Evolutionary conservation across 1,284 basidiomycete genomes (phyloP).

Genomic region (Garcileccinum viscosum): DNA sequence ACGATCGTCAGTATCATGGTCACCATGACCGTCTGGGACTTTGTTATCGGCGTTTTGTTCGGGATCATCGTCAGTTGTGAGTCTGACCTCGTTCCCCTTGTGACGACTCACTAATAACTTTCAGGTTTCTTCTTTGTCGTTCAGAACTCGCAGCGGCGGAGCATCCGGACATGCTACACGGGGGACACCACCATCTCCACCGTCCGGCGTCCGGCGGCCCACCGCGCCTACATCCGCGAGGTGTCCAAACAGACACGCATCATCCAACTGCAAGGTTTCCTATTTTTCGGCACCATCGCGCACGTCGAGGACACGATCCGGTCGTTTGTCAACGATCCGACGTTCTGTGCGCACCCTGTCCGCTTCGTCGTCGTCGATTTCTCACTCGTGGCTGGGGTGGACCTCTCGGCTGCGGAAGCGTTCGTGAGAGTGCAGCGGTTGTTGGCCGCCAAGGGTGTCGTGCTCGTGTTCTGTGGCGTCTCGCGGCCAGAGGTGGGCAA

Average conservation of each 20-base stretch:
- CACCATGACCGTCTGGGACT: constrained; percentile 94
- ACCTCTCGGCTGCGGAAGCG: constrained; percentile 95
- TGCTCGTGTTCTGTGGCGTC: constrained; percentile 90
- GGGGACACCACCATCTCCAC: constrained; percentile 88
- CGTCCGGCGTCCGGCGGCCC: constrained; percentile 87
- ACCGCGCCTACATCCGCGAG: constrained; percentile 88
- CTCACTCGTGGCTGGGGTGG: constrained; percentile 85
- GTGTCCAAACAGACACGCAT: constrained; percentile 93
- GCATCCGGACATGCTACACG: constrained; percentile 82
- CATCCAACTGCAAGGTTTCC: constrained; percentile 88
- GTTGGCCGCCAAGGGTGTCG: constrained; percentile 76
- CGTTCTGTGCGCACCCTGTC: constrained; percentile 83
- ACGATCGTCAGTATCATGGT: constrained; percentile 85
- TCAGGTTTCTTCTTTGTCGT: constrained; percentile 94
- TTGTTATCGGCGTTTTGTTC: constrained; percentile 92
- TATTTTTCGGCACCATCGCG: constrained; percentile 97
- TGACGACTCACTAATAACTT: constrained; percentile 8
- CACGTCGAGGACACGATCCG: constrained; percentile 86
- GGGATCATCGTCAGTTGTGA: constrained; percentile 90
- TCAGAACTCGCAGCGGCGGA: constrained; percentile 84
- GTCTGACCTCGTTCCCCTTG: constrained; percentile 33
- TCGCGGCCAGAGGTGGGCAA: constrained; percentile 66
- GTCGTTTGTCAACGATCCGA: constrained; percentile 72
- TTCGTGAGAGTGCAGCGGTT: constrained; percentile 91
- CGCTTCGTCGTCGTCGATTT: constrained; percentile 91